Base-by-base conservation (phyloP, 2,329 filamentous ascomycete species). In the Neonectria sp. region DNA sequence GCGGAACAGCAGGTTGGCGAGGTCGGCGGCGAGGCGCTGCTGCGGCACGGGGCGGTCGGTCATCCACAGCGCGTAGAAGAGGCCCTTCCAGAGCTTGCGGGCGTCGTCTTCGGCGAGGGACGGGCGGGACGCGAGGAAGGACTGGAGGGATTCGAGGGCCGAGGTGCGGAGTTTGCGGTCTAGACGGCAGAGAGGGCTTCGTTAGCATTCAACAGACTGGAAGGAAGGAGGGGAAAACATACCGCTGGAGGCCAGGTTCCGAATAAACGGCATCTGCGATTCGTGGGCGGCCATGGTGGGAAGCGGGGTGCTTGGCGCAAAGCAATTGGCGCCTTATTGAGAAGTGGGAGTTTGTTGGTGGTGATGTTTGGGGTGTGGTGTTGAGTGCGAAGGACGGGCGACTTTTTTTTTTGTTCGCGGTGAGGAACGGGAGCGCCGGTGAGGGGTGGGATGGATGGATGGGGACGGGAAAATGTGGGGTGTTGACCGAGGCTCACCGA, bases 1-100 rank as follows among this genome's bases (percentile, higher is more conserved):
- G 25, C 86, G 82, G 69, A 88, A 86, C 55, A 79, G 71, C 12
- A 98, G 89, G 1, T 83, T 88, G 49, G 95, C 93, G 62, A 98
- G 91, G 69, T 95, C 91, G 72, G 86, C 83, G 73, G 93, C 93
- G 52, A 98, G 92, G 49, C 89, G 89, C 85, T 97, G 95, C 84
- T 98, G 95, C 3, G 93, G 91, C n/a, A 91, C 83, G 12, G 95
- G 92, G 55, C 95, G 93, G 85, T 98, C 95, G 80, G 92, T 94
- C 91, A 97, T 96, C 92, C 94, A 98, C 76, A 96, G 89, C 77
- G 92, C 92, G 86, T 95, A 98, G 85, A 96, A 98, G 24, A 98
- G 89, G 6, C 95, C 95, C 79, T 97, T 97, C 94, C 95, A 97
- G 71, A 98, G 88, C 84, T 97, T 97, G 68, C 95, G 86, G 56